phyloP scores from a whole-genome alignment of 2,329 filamentous ascomycete genomes.

The Penicillium sp. region DNA sequence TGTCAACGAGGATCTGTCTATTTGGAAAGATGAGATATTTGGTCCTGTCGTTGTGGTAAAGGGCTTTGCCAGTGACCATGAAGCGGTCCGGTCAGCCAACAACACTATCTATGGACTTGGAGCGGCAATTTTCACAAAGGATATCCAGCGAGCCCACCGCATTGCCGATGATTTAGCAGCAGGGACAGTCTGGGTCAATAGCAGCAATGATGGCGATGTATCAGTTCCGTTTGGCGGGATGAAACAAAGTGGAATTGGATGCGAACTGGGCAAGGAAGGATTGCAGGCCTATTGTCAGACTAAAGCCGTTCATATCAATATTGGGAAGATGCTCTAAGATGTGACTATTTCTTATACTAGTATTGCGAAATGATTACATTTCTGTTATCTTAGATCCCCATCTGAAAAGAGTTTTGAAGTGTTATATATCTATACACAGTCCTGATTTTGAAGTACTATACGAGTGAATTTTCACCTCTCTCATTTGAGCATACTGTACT shows the following conservation, averaged over 20 bases:
- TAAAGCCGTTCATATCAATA: slow-evolving; percentile 53
- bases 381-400: no score
- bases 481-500: no score
- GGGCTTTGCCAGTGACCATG: slow-evolving; percentile 60
- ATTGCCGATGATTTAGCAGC: slow-evolving; percentile 58
- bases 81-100: slow-evolving; percentile 58
- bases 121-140: slow-evolving; percentile 45
- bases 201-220: slow-evolving; percentile 50
- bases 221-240: slow-evolving; percentile 61
- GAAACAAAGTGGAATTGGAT: slow-evolving; percentile 62
- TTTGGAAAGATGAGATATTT: slow-evolving; percentile 63
- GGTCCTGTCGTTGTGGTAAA: slow-evolving; percentile 60
- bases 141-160: slow-evolving; percentile 62
- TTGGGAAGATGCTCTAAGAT: slow-evolving; percentile 43
- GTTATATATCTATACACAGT: no score
- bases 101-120: slow-evolving; percentile 48
- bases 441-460: no score
- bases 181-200: slow-evolving; percentile 71
- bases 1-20: slow-evolving; percentile 57
- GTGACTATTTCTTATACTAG: no score
- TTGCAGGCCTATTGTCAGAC: slow-evolving; percentile 61
- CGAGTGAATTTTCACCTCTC: no score
- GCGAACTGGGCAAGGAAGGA: slow-evolving; percentile 61
- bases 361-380: no score
- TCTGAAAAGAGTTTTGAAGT: no score